Evolutionary conservation across 2,329 filamentous ascomycete genomes (phyloP), one percentile per base, ranked within the genome.

Genomic region (Penicillium sp.): DNA sequence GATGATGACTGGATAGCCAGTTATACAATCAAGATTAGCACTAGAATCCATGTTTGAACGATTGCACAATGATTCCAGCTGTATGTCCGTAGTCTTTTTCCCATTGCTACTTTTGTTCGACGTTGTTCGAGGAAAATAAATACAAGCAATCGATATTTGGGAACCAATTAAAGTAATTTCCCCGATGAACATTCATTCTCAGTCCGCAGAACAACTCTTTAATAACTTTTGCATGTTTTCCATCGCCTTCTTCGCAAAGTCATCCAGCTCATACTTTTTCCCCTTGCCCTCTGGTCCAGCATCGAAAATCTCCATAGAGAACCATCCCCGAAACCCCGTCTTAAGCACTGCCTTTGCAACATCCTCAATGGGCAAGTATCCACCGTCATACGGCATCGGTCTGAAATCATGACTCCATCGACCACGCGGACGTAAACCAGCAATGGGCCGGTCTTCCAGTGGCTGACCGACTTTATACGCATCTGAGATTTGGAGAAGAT

Each of bases 251-350:
- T 66, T 63, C 31, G 74, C 72, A 59, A 72, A 80, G 4, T 57
- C 55, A 2, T 59, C 53, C 56, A 76, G 42, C 50, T 68, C 66
- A 44, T 75, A 72, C 13, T 73, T 65, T 42, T 67, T 72, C 20
- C 70, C 71, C 43, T 73, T 71, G 3, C 75, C 75, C 20, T 76
- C 68, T 2, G 64, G 61, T 2, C 75, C 76, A 1, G 70, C 66
- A 56, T 85, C 81, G 58, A 85, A 86, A 0, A 85, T 76, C 59
- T 86, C 82, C 41, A 84, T 75, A 0, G 76, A 80, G 44, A 85
- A 74, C 75, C 77, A 85, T 0, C 74, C 75, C 28, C 75, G 62
- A 44, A 83, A 84, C 0, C 84, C 82, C 0, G 83, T 87, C 39
- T 66, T 66, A 16, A 86, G 56, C 1, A 88, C 81, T 2, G 82